Percentiles rank a stretch among this genome's conserved stretches.
These are phyloP conservation scores for Barnettozyma hawaiiensis DNA, from an alignment of 1,139 yeast genomes.

Conservation along the genomic window DNA sequence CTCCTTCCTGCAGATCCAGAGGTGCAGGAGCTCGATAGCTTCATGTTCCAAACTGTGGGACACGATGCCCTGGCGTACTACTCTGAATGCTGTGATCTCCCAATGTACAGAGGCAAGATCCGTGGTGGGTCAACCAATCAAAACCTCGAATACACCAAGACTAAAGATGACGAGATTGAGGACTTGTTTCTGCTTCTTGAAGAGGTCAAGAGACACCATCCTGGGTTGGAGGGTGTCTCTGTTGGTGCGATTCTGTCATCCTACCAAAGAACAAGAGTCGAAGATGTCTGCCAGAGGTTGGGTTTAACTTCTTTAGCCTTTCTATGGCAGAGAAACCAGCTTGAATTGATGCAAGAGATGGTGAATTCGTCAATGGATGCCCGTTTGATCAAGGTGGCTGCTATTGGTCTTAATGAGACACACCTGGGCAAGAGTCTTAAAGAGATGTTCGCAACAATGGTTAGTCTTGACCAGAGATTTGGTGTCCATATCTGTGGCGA, in stretches of 20 bases:
- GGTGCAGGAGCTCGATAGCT: slow-evolving; percentile 76
- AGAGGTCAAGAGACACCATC: slow-evolving; percentile 46
- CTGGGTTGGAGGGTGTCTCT: slow-evolving; percentile 79
- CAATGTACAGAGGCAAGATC: slow-evolving; percentile 70
- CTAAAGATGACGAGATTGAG: slow-evolving; percentile 79
- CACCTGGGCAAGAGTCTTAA: slow-evolving; percentile 68
- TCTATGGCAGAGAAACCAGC: slow-evolving; percentile 86
- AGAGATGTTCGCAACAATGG: slow-evolving; percentile 54
- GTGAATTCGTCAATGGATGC: slow-evolving; percentile 71
- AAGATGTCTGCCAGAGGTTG: slow-evolving; percentile 74
- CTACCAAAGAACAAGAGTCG: slow-evolving; percentile 90
- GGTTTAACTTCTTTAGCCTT: slow-evolving; percentile 67
- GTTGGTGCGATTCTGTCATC: slow-evolving; percentile 95
- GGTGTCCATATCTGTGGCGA: slow-evolving; percentile 96
- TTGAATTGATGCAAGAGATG: slow-evolving; percentile 78
- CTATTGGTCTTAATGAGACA: slow-evolving; percentile 62
- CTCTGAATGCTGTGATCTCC: slow-evolving; percentile 67
- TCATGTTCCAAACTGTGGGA: slow-evolving; percentile 99
- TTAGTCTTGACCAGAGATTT: slow-evolving; percentile 53
- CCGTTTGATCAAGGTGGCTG: slow-evolving; percentile 85
- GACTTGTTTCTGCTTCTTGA: slow-evolving; percentile 55
- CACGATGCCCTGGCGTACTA: slow-evolving; percentile 69
- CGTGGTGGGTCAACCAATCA: slow-evolving; percentile 59
- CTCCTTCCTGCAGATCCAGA: slow-evolving; percentile 51
- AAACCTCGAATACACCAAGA: slow-evolving; percentile 58